These are phyloP conservation scores for Torrubiellomyces zombiae DNA, from an alignment of 2,329 filamentous ascomycete genomes.

Conservation along the genomic window DNA sequence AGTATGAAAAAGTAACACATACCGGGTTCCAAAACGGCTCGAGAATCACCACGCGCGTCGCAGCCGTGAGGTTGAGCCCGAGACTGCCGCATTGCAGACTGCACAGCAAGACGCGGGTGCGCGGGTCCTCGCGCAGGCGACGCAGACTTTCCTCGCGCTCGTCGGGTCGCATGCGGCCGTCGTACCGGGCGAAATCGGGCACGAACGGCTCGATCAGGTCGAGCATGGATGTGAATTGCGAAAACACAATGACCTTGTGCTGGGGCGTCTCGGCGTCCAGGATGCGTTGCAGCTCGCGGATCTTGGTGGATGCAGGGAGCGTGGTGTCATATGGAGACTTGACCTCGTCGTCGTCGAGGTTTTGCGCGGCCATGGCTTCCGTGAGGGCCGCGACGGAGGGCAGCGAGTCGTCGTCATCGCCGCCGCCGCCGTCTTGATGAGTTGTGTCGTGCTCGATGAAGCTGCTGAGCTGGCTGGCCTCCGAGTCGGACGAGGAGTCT, in stretches of 20 bases:
- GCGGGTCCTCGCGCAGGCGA: slow-evolving; percentile 55
- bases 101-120: slow-evolving; percentile 72
- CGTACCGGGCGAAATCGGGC: slow-evolving; percentile 68
- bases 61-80: slow-evolving; percentile 86
- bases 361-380: slow-evolving; percentile 20
- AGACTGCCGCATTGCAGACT: slow-evolving; percentile 86
- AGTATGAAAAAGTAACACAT: slow-evolving; percentile 15
- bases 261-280: slow-evolving; percentile 60
- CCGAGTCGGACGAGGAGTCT: slow-evolving; percentile 44
- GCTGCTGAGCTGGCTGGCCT: slow-evolving; percentile 37
- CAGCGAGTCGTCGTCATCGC: slow-evolving; percentile 16
- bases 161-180: slow-evolving; percentile 90
- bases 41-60: slow-evolving; percentile 81
- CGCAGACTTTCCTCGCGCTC: slow-evolving; percentile 73
- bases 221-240: slow-evolving; percentile 96
- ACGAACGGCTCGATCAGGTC: slow-evolving; percentile 91
- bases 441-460: slow-evolving; percentile 37
- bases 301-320: slow-evolving; percentile 70
- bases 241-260: slow-evolving; percentile 98
- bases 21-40: slow-evolving; percentile 98
- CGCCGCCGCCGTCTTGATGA: slow-evolving; percentile 10
- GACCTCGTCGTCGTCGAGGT: slow-evolving; percentile 18
- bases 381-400: slow-evolving; percentile 19
- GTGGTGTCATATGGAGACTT: slow-evolving; percentile 22
- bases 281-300: slow-evolving; percentile 68